Evolutionary conservation across 306 rosid genomes (phyloP).

Genomic region (Vigna angularis): DNA sequence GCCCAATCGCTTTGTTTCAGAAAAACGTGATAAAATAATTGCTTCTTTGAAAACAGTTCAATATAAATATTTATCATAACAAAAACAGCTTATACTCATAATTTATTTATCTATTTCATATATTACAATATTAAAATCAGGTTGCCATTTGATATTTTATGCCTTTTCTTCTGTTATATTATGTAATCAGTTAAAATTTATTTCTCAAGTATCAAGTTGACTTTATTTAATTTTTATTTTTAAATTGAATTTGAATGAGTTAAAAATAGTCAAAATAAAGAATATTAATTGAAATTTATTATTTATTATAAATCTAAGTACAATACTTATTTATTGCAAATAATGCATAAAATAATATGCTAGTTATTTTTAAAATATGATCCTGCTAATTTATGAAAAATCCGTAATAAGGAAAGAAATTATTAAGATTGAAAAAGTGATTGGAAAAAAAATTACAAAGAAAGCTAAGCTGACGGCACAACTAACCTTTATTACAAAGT

Average conservation of each 20-base stretch:
- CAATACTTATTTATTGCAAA: not conserved
- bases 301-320: not conserved
- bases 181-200: not conserved
- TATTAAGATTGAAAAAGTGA: not conserved
- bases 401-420: not conserved
- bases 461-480: slow-evolving; percentile 21
- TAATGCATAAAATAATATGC: not conserved
- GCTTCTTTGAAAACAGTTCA: not conserved
- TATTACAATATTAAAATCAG: no score
- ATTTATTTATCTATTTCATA: not conserved
- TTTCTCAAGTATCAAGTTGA: not conserved
- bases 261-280: not conserved
- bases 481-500: slow-evolving; percentile 19
- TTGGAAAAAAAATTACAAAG: not conserved
- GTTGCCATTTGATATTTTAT: no score
- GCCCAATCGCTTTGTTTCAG: slow-evolving; percentile 1
- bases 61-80: not conserved
- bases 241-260: not conserved
- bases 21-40: slow-evolving; percentile 13
- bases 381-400: not conserved
- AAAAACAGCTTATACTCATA: not conserved
- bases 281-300: not conserved
- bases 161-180: no score
- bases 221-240: not conserved
- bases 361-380: not conserved